Evolutionary conservation across 2,329 filamentous ascomycete species (phyloP).

Genomic region (Claviceps sp.): DNA sequence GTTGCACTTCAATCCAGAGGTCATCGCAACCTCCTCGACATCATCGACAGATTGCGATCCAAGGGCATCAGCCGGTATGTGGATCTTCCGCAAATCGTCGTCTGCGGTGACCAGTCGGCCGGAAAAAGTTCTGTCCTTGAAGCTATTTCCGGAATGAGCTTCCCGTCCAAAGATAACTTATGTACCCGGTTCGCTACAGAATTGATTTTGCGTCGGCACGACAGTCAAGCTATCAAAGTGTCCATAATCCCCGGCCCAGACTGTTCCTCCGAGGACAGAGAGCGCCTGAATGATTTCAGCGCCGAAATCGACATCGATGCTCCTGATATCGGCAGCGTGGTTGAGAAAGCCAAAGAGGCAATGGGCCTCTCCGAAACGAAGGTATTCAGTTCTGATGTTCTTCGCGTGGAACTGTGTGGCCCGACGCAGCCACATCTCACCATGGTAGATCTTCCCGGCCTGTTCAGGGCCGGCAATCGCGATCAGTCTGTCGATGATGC

Average conservation of each 20-base stretch:
- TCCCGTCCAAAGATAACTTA: slow-evolving; percentile 42
- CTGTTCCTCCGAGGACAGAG: slow-evolving; percentile 14
- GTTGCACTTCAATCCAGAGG: slow-evolving; percentile 6
- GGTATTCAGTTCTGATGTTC: slow-evolving; percentile 30
- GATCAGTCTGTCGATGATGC: slow-evolving; percentile 24
- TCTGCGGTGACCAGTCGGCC: slow-evolving; percentile 47
- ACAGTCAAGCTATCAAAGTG: slow-evolving; percentile 20
- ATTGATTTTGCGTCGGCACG: slow-evolving; percentile 37
- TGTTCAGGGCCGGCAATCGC: slow-evolving; percentile 31
- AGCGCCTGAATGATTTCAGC: slow-evolving; percentile 3
- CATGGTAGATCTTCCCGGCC: slow-evolving; percentile 44
- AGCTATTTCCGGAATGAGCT: slow-evolving; percentile 47
- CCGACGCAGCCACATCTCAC: slow-evolving; percentile 38
- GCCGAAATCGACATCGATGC: slow-evolving; percentile 1
- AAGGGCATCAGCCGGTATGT: slow-evolving; percentile 13
- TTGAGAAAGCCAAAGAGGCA: slow-evolving; percentile 5
- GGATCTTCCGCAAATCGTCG: slow-evolving; percentile 35
- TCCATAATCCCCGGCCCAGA: slow-evolving; percentile 18
- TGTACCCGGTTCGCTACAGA: slow-evolving; percentile 54
- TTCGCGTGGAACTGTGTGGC: slow-evolving; percentile 34
- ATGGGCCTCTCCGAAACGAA: slow-evolving; percentile 7
- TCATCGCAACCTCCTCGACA: slow-evolving; percentile 9
- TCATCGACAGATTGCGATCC: slow-evolving; percentile 9
- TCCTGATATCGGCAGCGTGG: slow-evolving; percentile 4
- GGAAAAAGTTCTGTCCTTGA: slow-evolving; percentile 55